phyloP scores from a whole-genome alignment of 441 rosid genomes.

The Lepidium campestre region DNA sequence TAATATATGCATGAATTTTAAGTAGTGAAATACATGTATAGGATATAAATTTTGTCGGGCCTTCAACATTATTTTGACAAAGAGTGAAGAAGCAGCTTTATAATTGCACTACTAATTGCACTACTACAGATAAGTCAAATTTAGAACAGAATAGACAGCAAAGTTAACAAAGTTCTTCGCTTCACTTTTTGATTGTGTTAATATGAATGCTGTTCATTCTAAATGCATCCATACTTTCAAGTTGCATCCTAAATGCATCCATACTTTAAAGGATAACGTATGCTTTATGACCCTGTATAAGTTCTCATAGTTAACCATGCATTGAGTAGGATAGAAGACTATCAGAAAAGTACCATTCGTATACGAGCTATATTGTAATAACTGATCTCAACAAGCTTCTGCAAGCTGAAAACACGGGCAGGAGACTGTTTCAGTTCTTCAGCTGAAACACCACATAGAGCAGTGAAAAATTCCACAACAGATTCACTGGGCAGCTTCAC shows the following conservation, averaged over 20 bases:
- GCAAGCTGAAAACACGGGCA: conserved; percentile 99
- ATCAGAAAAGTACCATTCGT: conserved; percentile 71
- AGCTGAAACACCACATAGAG: conserved; percentile 96
- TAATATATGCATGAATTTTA: background rate
- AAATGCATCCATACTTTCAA: conserved; percentile 10
- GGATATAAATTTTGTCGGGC: background rate
- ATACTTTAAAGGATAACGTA: conserved; percentile 2
- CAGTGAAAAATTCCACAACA: conserved; percentile 94
- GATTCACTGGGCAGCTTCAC: conserved; percentile 92
- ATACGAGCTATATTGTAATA: conserved; percentile 99
- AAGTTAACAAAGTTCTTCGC: background rate
- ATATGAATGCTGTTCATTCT: conserved; percentile 2
- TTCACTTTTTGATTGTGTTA: conserved; percentile 4
- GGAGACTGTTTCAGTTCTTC: conserved; percentile 97
- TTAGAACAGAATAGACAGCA: background rate
- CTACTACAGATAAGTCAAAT: background rate
- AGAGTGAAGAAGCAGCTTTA: background rate
- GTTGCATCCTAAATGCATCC: conserved; percentile 11
- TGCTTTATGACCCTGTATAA: background rate
- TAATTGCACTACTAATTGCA: background rate
- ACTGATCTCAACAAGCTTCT: conserved; percentile 99
- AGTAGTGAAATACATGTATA: background rate
- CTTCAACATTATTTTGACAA: background rate
- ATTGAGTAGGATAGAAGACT: conserved; percentile 2
- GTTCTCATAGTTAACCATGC: conserved; percentile 11